Conservation (phyloP, 75 land plant genomes). For the Sequoiadendron giganteum region DNA sequence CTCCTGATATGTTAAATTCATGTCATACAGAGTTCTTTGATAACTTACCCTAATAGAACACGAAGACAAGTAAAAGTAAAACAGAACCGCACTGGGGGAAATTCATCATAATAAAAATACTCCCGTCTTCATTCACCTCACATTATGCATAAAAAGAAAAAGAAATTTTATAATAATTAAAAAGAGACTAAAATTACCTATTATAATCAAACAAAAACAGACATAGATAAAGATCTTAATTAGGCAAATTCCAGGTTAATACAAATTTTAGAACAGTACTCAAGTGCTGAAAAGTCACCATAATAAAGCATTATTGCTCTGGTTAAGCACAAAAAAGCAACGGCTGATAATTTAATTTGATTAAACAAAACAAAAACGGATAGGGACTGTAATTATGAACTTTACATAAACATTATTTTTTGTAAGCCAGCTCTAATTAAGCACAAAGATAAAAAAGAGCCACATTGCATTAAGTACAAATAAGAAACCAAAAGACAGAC, state of each 20-base stretch:
- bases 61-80: not conserved
- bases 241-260: too few species aligned
- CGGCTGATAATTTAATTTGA: not conserved
- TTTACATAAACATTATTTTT: too few species aligned
- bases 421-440: not conserved
- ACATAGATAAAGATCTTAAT: not conserved
- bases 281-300: too few species aligned
- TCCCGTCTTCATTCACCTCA: not conserved
- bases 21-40: not conserved
- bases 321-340: not conserved
- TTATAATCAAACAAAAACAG: not conserved
- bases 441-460: not conserved
- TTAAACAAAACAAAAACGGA: too few species aligned
- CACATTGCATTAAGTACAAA: too few species aligned
- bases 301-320: not conserved
- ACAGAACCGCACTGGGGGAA: not conserved
- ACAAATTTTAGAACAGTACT: too few species aligned
- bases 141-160: too few species aligned
- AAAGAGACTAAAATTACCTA: not conserved
- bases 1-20: too few species aligned
- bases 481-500: not conserved
- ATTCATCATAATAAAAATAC: not conserved
- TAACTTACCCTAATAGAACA: not conserved
- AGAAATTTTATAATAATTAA: too few species aligned
- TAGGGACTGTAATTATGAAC: not conserved